Percentiles rank a stretch among this genome's conserved stretches.
These are phyloP conservation scores for Annona squamosa DNA, from an alignment of 164 flowering plant genomes.

Conservation along the genomic window DNA sequence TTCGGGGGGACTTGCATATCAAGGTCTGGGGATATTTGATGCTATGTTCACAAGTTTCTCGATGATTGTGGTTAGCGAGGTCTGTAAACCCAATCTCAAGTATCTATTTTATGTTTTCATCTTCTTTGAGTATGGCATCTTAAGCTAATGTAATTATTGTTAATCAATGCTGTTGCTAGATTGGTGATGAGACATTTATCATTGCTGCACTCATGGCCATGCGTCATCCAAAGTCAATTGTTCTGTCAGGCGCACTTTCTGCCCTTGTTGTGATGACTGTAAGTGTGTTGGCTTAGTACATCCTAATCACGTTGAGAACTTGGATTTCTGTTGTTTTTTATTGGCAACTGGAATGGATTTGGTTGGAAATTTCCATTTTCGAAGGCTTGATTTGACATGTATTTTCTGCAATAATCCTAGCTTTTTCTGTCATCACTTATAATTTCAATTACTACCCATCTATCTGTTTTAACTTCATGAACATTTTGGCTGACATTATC, in stretches of 20 bases:
- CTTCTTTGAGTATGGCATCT: background rate
- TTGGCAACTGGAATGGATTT: too few relatives aligned
- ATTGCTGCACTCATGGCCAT: slow-evolving; percentile 99
- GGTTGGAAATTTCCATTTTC: too few relatives aligned
- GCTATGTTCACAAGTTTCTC: slow-evolving; percentile 88
- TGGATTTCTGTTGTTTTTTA: background rate
- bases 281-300: slow-evolving; percentile 22
- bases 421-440: too few relatives aligned
- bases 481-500: too few relatives aligned
- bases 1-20: slow-evolving; percentile 18
- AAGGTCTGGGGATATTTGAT: slow-evolving; percentile 85
- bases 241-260: slow-evolving; percentile 87
- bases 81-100: slow-evolving; percentile 20
- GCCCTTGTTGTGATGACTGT: slow-evolving; percentile 98
- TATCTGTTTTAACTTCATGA: too few relatives aligned
- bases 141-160: background rate
- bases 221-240: slow-evolving; percentile 99
- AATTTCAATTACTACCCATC: too few relatives aligned
- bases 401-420: too few relatives aligned
- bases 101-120: background rate
- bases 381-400: too few relatives aligned
- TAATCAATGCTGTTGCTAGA: slow-evolving; percentile 35
- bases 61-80: slow-evolving; percentile 95
- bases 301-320: background rate
- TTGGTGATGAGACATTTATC: slow-evolving; percentile 99